Evolutionary conservation across 1,139 yeast genomes (phyloP), one percentile per base, ranked within the genome.

Genomic region (Scheffersomyces segobiensis): DNA sequence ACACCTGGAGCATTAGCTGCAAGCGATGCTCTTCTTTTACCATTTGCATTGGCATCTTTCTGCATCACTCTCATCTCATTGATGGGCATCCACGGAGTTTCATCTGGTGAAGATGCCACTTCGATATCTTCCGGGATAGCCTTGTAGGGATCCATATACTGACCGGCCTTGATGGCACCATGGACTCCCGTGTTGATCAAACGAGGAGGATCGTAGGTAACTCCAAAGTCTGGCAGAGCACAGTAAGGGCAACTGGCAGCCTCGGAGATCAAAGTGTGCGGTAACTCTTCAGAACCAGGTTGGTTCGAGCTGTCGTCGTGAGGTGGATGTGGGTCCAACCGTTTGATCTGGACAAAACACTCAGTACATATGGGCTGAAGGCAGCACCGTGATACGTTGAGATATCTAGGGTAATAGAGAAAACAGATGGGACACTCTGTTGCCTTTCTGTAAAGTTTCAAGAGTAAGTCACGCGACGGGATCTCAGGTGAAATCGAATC

Each of bases 361-460:
- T 95, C 99, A 1, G 97, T 85, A 74, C 99, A 95, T 22, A 95
- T 93, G 2, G 97, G 95, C 71, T 95, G 98, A 55, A 86, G 83
- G 71, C 99, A 95, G 72, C 99, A 95, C 53, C 97, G 80, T n/a
- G 97, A 89, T 55, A 83, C 73, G 75, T 95, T 95, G 64, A 93
- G 76, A 67, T 87, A 86, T 53, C 83, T 81, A 0, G 99, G 99
- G 70, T 89, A 91, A 69, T 83, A 91, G 22, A 95, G 81, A 71
- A 95, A 95, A 70, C 99, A 95, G 63, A 95, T 95, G 12, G 99
- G 98, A 71, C 99, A 95, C 69, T 95, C 99, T 42, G 82, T 75
- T 1, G 91, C 85, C 57, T 84, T 77, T 55, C 85, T 76, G 74
- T 93, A 93, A 24, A 93, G 74, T 56, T 68, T 65, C 53, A 78